Percentiles rank a stretch among this genome's conserved stretches.
Evolutionary conservation across 441 rosid genomes (phyloP).

Genomic region (Erodium trifolium): DNA sequence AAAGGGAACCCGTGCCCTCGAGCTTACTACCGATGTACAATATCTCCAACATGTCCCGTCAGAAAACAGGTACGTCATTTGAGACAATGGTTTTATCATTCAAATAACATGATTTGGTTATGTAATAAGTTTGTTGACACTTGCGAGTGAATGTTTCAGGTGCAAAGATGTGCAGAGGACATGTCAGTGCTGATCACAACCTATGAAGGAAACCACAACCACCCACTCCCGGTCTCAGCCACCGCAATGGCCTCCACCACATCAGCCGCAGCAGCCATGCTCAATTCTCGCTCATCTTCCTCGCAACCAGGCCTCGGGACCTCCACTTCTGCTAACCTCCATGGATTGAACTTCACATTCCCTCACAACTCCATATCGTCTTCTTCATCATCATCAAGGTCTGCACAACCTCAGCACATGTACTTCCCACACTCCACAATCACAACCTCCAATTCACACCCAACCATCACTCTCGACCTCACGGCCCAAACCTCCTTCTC

Average conservation of each 20-base stretch:
- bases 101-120: no score
- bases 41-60: constrained; percentile 44
- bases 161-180: constrained; percentile 48
- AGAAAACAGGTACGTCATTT: constrained; percentile 36
- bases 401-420: not conserved
- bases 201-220: constrained; percentile 51
- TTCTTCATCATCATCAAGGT: not conserved
- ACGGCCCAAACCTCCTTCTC: constrained; percentile 24
- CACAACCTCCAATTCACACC: constrained; percentile 35
- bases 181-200: constrained; percentile 39
- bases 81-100: no score
- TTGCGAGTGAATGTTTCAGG: constrained; percentile 20
- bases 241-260: constrained; percentile 49
- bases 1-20: constrained; percentile 53
- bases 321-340: constrained; percentile 18
- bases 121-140: no score
- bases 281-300: constrained; percentile 30
- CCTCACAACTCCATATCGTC: not conserved
- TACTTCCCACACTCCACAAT: constrained; percentile 25
- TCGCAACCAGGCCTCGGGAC: constrained; percentile 17
- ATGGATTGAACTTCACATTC: constrained; percentile 15
- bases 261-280: constrained; percentile 40
- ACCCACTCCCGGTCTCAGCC: constrained; percentile 45
- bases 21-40: constrained; percentile 48
- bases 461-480: constrained; percentile 48